phyloP scores from a whole-genome alignment of 805 yeast species.

The Ogataea neopini region DNA sequence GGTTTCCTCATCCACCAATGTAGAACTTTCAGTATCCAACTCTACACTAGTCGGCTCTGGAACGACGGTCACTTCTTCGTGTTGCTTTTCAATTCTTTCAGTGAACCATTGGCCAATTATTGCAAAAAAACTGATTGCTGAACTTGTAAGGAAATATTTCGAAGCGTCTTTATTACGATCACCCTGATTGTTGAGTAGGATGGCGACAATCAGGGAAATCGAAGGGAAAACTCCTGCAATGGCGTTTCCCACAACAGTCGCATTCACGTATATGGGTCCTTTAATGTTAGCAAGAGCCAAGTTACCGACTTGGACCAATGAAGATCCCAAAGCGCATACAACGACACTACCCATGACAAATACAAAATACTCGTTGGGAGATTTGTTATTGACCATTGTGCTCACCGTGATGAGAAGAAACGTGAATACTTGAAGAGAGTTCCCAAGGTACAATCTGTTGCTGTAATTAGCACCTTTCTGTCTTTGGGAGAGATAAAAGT shows the following conservation, averaged over 20 bases:
- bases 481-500: conserved; percentile 60
- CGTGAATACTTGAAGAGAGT: conserved; percentile 52
- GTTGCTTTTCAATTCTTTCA: conserved; percentile 22
- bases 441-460: conserved; percentile 60
- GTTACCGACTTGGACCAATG: conserved; percentile 85
- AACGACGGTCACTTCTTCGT: conserved; percentile 1
- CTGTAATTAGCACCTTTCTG: conserved; percentile 63
- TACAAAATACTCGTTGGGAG: conserved; percentile 46
- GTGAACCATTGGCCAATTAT: conserved; percentile 23
- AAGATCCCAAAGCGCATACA: conserved; percentile 70
- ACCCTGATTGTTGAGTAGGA: conserved; percentile 28
- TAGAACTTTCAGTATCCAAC: conserved; percentile 1
- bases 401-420: conserved; percentile 60
- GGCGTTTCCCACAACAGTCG: conserved; percentile 93
- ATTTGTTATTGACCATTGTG: conserved; percentile 37
- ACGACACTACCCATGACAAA: conserved; percentile 64
- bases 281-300: conserved; percentile 81
- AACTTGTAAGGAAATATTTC: conserved; percentile 41
- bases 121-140: conserved; percentile 23
- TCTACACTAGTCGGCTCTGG: not conserved
- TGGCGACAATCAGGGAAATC: conserved; percentile 59
- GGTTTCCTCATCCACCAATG: no score
- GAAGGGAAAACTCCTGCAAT: conserved; percentile 93
- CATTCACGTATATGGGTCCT: conserved; percentile 81
- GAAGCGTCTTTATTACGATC: conserved; percentile 32